Conservation (phyloP, 768 basidiomycete species). For the Lactarius sanguifluus region DNA sequence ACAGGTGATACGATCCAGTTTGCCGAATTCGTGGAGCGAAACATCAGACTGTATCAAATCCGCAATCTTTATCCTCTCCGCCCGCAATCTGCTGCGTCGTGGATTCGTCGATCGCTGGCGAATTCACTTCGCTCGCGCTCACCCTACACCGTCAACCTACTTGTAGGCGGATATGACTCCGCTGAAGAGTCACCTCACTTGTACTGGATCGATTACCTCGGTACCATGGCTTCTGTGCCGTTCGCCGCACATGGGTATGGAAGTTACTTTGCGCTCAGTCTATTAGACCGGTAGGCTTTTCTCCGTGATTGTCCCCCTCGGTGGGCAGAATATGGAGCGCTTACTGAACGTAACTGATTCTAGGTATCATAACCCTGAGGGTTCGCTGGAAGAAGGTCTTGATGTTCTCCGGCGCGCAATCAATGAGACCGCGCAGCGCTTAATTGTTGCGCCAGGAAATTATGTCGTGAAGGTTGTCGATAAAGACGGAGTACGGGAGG, state of each 20-base stretch:
- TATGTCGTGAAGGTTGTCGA: slow-evolving; percentile 93
- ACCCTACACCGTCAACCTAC: slow-evolving; percentile 89
- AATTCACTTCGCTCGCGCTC: slow-evolving; percentile 83
- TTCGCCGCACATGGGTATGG: slow-evolving; percentile 97
- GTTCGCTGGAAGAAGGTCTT: slow-evolving; percentile 80
- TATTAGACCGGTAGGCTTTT: slow-evolving; percentile 79
- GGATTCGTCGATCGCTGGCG: slow-evolving; percentile 91
- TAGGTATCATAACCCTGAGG: slow-evolving; percentile 91
- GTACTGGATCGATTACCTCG: slow-evolving; percentile 97
- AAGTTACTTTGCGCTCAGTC: slow-evolving; percentile 86
- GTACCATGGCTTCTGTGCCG: slow-evolving; percentile 83
- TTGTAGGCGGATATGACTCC: slow-evolving; percentile 90
- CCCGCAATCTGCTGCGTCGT: slow-evolving; percentile 88
- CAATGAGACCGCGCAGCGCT: slow-evolving; percentile 79
- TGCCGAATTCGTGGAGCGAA: slow-evolving; percentile 93
- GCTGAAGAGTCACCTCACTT: slow-evolving; percentile 69
- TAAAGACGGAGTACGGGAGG: slow-evolving; percentile 82
- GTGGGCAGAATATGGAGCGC: not conserved
- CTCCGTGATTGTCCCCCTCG: not conserved
- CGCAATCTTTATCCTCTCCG: slow-evolving; percentile 88
- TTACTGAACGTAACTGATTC: slow-evolving; percentile 12
- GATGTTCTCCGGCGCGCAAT: slow-evolving; percentile 84
- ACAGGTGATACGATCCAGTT: slow-evolving; percentile 95
- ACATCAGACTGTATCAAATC: slow-evolving; percentile 94
- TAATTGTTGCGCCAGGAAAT: slow-evolving; percentile 74